Conservation (phyloP, 495 filamentous ascomycete species). For the Penicillium salamii region DNA sequence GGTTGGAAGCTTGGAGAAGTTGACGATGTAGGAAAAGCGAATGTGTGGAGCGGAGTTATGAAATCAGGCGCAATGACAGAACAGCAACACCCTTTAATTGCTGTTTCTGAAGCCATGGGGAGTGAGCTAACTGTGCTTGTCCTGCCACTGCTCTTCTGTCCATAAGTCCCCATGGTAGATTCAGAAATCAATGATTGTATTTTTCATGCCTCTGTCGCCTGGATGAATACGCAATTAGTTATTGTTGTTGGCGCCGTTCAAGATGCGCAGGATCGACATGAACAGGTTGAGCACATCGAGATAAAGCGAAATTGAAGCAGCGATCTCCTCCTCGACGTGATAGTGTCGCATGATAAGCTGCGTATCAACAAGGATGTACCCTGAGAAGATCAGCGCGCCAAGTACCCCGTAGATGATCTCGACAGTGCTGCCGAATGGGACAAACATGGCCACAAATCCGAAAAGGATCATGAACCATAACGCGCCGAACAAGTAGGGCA, state of each 20-base stretch:
- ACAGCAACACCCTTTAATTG: no score
- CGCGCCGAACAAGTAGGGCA: conserved; percentile 88
- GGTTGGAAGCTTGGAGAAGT: no score
- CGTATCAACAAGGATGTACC: conserved; percentile 93
- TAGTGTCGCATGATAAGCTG: conserved; percentile 93
- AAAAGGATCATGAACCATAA: conserved; percentile 91
- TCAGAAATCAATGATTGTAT: no score
- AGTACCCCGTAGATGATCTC: conserved; percentile 83
- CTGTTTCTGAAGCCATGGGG: no score
- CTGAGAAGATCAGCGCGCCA: conserved; percentile 83
- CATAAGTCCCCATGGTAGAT: no score
- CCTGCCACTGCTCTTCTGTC: no score
- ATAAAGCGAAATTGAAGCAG: conserved; percentile 91
- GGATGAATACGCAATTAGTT: conserved; percentile 49
- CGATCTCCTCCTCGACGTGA: conserved; percentile 98
- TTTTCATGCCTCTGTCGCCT: not conserved
- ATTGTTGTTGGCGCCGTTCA: conserved; percentile 77
- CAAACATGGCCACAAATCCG: conserved; percentile 83
- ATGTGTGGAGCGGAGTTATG: no score
- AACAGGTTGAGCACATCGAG: conserved; percentile 97
- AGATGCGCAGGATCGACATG: conserved; percentile 83
- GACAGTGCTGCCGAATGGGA: conserved; percentile 71
- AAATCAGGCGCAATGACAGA: no score
- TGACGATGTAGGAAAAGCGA: no score
- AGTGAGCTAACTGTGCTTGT: no score